Evolutionary conservation across 805 yeast genomes (phyloP).

Genomic region (Cephaloascus fragrans): DNA sequence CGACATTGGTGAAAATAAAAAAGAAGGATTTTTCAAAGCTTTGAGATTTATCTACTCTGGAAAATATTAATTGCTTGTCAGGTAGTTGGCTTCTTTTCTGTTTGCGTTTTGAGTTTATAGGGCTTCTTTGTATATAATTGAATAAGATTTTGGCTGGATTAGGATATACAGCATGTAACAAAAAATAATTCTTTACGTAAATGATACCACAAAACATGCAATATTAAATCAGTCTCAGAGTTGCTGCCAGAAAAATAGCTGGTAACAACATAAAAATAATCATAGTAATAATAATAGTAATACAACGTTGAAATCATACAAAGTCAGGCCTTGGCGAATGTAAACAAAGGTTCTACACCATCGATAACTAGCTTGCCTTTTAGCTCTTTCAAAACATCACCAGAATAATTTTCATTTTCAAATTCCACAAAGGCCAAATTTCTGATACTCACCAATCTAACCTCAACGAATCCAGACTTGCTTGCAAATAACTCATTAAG

Average conservation of each 20-base stretch:
- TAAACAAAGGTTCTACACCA: slow-evolving; percentile 11
- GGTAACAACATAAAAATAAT: too few species aligned
- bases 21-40: slow-evolving; percentile 57
- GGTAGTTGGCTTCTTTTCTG: too few species aligned
- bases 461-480: slow-evolving; percentile 53
- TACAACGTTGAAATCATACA: too few species aligned
- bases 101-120: too few species aligned
- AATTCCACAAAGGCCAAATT: slow-evolving; percentile 79
- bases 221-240: too few species aligned
- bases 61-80: slow-evolving; percentile 22
- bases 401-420: slow-evolving; percentile 43
- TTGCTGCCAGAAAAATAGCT: too few species aligned
- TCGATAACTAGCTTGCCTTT: slow-evolving; percentile 10
- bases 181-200: too few species aligned
- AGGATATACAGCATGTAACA: too few species aligned
- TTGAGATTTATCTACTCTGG: slow-evolving; percentile 72
- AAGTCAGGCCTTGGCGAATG: slow-evolving; percentile 15
- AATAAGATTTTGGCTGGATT: too few species aligned
- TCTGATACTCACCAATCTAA: slow-evolving; percentile 56
- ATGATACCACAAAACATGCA: too few species aligned
- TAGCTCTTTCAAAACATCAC: slow-evolving; percentile 20
- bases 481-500: slow-evolving; percentile 37
- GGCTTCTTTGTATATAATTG: too few species aligned
- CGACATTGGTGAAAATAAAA: slow-evolving; percentile 64
- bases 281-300: too few species aligned